These are phyloP conservation scores for Colletotrichum theobromicola DNA, from an alignment of 2,329 filamentous ascomycete species.

Conservation along the genomic window DNA sequence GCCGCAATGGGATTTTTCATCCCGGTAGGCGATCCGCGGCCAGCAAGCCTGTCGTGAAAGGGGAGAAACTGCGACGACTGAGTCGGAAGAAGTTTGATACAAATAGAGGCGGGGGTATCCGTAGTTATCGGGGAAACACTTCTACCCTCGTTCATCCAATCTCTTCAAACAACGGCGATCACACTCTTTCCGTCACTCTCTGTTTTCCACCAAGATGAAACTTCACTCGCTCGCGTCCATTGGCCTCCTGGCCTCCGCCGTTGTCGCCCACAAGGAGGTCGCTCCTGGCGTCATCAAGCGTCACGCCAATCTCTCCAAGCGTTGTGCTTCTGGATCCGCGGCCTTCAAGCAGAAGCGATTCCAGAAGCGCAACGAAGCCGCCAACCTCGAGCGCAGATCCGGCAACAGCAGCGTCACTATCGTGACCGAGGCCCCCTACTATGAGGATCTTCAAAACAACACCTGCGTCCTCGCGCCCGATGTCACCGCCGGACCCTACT, in stretches of 20 bases:
- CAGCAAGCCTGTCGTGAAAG: not conserved
- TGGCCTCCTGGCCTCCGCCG: not conserved
- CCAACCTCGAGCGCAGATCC: not conserved
- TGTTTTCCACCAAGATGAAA: not conserved
- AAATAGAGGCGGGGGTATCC: not conserved
- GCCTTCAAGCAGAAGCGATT: not conserved
- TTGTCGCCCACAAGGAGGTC: not conserved
- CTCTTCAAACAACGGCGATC: not conserved
- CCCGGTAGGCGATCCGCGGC: not conserved
- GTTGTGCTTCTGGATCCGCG: not conserved
- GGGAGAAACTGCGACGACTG: not conserved
- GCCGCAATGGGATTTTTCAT: not conserved
- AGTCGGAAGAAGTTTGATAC: not conserved
- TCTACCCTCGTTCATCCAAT: not conserved
- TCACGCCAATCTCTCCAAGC: not conserved
- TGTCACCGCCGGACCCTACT: constrained; percentile 54
- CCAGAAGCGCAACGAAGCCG: not conserved
- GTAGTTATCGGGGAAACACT: not conserved
- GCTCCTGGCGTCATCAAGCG: not conserved
- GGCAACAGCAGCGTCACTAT: not conserved
- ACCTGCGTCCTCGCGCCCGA: constrained; percentile 51
- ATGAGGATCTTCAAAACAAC: constrained; percentile 26
- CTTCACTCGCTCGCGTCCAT: not conserved
- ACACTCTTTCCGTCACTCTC: not conserved
- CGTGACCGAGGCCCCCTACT: not conserved